Evolutionary conservation across 2,329 filamentous ascomycete genomes (phyloP), one percentile per base, ranked within the genome.

Genomic region (Aspergillus hiratsukae): DNA sequence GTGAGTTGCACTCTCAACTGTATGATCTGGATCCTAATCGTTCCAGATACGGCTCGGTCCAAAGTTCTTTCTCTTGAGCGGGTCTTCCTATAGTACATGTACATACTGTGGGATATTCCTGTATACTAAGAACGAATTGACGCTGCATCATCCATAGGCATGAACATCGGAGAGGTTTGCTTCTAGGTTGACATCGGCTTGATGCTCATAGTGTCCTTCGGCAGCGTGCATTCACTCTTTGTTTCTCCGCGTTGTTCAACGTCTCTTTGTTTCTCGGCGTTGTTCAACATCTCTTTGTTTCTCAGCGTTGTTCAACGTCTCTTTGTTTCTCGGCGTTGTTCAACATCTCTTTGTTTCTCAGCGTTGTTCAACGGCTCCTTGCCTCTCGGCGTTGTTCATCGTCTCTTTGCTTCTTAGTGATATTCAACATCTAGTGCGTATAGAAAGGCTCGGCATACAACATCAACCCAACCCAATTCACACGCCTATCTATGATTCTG

Each of bases 1-100:
- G 57, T 81, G 55, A 59, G 65, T 64, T 27, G 25, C 45, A 9
- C 29, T 17, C 40, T 17, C n/a, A 8, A 19, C 40, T 53, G 4
- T 17, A 11, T 35, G 50, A 35, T 7, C 46, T 49, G 8, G 19
- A 29, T n/a, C 27, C 54, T 63, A 25, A 65, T 46, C 10, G 21
- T 40, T 37, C 1, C 43, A 68, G 64, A 17, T 76, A 75, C 61
- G 72, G 69, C 3, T 76, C 74, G 51, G 74, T 77, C 31, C 75
- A 77, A 62, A 75, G 72, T 43, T 58, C 72, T 3, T 77, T 75
- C 25, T 21, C n/a, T 45, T 21, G 40, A 45, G 41, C 31, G 6
- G 31, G 14, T 17, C 6, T 35, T 37, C 11, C 14, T 37, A 7
- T 14, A 3, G 31, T 37, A 37, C 14, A 37, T 37, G 31, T 37